Evolutionary conservation across 2,329 filamentous ascomycete species (phyloP).

Genomic region (Ilyonectria mors-panacis): DNA sequence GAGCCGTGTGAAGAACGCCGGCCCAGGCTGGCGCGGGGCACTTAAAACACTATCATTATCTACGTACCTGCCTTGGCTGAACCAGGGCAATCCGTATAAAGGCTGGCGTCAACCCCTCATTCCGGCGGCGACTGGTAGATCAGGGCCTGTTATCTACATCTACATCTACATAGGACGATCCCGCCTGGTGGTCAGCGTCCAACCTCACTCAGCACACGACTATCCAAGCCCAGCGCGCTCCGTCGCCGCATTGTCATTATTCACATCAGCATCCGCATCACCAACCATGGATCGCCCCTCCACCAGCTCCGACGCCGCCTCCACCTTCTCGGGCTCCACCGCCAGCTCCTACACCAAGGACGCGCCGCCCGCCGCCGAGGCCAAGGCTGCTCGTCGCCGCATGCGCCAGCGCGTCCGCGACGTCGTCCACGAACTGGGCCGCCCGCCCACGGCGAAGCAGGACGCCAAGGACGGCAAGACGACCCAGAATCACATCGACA

Average conservation of each 20-base stretch:
- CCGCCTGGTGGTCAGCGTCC: neutral
- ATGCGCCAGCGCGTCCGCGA: slow-evolving; percentile 53
- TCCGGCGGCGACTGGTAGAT: neutral
- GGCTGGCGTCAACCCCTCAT: slow-evolving; percentile 9
- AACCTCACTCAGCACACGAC: neutral
- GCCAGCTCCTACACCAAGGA: slow-evolving; percentile 50
- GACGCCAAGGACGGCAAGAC: slow-evolving; percentile 51
- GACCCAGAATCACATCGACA: slow-evolving; percentile 48
- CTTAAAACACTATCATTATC: slow-evolving; percentile 7
- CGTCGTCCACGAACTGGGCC: slow-evolving; percentile 52
- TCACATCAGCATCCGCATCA: neutral
- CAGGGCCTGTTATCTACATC: neutral
- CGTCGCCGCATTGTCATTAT: neutral
- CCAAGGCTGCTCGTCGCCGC: slow-evolving; percentile 39
- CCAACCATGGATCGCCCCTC: slow-evolving; percentile 43
- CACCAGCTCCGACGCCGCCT: slow-evolving; percentile 50
- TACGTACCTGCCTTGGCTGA: neutral
- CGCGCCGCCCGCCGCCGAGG: slow-evolving; percentile 23
- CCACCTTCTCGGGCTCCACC: slow-evolving; percentile 51
- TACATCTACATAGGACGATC: neutral
- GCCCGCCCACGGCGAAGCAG: slow-evolving; percentile 51
- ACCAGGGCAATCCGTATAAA: slow-evolving; percentile 5
- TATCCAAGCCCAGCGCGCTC: neutral
- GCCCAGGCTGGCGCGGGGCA: neutral
- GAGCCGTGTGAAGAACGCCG: too few species aligned